Base-by-base conservation (phyloP, 2,329 filamentous ascomycete genomes). In the Xylariomycetidae sp. region DNA sequence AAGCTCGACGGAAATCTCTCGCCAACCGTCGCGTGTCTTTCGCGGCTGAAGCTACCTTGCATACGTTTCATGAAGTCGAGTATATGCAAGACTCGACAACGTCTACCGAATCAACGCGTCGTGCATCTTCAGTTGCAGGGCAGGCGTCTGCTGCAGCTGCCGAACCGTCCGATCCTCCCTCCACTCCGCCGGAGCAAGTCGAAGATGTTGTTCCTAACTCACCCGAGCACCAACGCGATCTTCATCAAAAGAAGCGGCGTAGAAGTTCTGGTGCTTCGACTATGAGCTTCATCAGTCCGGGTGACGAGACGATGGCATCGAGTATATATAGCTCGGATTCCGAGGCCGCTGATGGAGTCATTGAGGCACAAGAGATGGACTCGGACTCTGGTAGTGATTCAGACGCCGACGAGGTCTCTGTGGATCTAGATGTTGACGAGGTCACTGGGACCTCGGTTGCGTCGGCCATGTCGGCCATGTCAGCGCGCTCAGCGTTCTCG, bases 41-140 rank as follows among this genome's bases (percentile, higher is more conserved):
- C 60, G 92, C 92, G 4, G 92, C 92, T 1, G 92, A 98, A 62
- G 92, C 92, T 10, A 98, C 92, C 4, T 71, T 98, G 22, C 92
- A 98, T 57, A 98, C 92, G 1, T 96, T 94, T 72, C 89, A 96
- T 53, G 89, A 92, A 35, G 77, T 95, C 27, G 90, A 96, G 53
- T 84, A 89, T 42, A 74, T 79, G 55, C 87, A 89, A 52, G 89
- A 95, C 55, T 86, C 86, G 14, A 93, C 88, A 1, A 84, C 82
- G 6, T 83, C 84, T 0, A 83, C 80, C 1, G 85, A 90, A 43
- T 79, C 80, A 9, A 86, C 84, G 10, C 70, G 86, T 47, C 74
- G 85, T 42, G 77, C 80, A 32, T 92, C 87, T 4, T 76, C 74
- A 10, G 56, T 73, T 19, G 66, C 56, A 2, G 52, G 53, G 2